Conservation (phyloP, 2,329 filamentous ascomycete genomes). For the Cryphonectria carpinicola region DNA sequence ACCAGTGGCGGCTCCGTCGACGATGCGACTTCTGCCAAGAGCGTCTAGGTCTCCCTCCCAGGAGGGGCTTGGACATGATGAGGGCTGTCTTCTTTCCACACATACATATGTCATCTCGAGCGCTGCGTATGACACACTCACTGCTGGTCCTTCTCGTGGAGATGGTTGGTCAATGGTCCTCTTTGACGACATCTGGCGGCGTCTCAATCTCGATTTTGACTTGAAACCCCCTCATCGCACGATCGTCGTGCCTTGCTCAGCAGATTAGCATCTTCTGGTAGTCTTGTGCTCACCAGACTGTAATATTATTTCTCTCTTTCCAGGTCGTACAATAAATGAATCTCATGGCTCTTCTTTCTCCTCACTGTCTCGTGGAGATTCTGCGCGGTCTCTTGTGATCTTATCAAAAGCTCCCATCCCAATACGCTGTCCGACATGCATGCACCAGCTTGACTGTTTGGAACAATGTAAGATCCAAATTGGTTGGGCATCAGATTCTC, state of each 20-base stretch:
- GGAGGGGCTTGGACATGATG: conserved; percentile 27
- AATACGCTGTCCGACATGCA: background rate
- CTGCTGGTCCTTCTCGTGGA: conserved; percentile 13
- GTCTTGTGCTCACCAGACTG: conserved; percentile 17
- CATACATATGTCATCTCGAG: conserved; percentile 22
- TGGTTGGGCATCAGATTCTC: conserved; percentile 1
- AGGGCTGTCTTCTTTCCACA: conserved; percentile 17
- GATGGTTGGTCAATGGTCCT: conserved; percentile 7
- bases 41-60: conserved; percentile 23
- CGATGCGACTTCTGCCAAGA: conserved; percentile 49
- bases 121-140: conserved; percentile 25
- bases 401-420: background rate
- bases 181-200: conserved; percentile 26
- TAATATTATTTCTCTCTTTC: conserved; percentile 23
- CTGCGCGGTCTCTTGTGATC: background rate
- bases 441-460: background rate
- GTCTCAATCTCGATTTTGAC: conserved; percentile 23
- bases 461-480: background rate
- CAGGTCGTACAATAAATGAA: conserved; percentile 6
- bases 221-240: conserved; percentile 28
- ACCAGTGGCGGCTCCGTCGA: conserved; percentile 60
- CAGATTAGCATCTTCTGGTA: conserved; percentile 24
- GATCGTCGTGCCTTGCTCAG: conserved; percentile 27
- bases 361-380: background rate
- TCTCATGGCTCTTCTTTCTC: conserved; percentile 3